Evolutionary conservation across 805 yeast species (phyloP).

Genomic region (Hanseniaspora clermontiae): DNA sequence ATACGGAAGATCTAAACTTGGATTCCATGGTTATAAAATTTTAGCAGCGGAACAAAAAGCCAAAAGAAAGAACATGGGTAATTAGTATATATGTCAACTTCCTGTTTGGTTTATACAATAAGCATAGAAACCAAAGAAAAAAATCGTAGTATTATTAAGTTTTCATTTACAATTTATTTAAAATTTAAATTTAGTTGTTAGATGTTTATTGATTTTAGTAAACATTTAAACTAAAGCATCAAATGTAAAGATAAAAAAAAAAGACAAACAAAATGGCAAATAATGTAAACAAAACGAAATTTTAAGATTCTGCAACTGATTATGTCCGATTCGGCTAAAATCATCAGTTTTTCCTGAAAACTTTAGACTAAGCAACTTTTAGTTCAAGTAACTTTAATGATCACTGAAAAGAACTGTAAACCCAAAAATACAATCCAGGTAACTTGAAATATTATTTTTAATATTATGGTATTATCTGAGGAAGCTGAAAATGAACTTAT

Average conservation of each 20-base stretch:
- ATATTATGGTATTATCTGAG: slow-evolving; percentile 20
- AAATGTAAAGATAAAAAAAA: neutral
- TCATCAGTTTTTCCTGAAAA: too few species aligned
- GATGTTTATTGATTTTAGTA: too few species aligned
- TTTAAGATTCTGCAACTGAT: neutral
- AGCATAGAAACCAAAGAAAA: too few species aligned
- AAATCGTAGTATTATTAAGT: too few species aligned
- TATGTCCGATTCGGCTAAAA: neutral
- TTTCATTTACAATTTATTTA: too few species aligned
- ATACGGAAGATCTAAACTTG: neutral
- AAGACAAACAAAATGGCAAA: neutral
- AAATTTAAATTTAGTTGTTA: too few species aligned
- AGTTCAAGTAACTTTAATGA: too few species aligned
- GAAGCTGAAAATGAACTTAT: slow-evolving; percentile 60
- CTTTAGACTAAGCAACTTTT: too few species aligned
- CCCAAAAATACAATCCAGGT: too few species aligned
- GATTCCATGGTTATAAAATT: slow-evolving; percentile 16
- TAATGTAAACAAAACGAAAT: neutral
- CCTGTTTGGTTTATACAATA: too few species aligned
- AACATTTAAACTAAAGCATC: neutral
- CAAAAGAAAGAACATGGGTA: neutral
- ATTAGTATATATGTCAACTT: neutral
- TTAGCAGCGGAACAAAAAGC: slow-evolving; percentile 15
- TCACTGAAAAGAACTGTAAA: too few species aligned
- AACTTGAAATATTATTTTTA: neutral